Conservation (phyloP, 2,329 filamentous ascomycete species). For the Colletotrichum caudatum region DNA sequence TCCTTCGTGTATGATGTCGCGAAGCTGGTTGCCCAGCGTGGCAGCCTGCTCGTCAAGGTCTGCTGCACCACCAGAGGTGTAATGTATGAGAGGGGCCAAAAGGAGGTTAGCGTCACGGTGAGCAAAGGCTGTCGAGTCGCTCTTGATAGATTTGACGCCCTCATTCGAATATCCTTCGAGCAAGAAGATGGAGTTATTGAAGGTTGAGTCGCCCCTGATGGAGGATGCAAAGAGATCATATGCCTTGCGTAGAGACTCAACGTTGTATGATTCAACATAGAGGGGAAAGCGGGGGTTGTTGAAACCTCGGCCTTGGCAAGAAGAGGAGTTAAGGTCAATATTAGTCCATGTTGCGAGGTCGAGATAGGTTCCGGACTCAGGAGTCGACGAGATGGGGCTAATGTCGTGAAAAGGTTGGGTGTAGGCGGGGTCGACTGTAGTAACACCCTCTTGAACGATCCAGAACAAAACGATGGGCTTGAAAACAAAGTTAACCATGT, state of each 20-base stretch:
- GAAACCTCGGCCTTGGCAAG: conserved; percentile 57
- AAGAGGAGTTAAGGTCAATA: conserved; percentile 51
- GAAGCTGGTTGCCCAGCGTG: conserved; percentile 53
- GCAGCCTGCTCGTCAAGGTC: conserved; percentile 51
- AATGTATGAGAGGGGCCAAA: conserved; percentile 53
- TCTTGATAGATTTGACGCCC: conserved; percentile 55
- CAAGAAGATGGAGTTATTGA: conserved; percentile 61
- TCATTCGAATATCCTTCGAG: conserved; percentile 66
- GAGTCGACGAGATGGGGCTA: conserved; percentile 51
- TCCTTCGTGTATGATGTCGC: conserved; percentile 52
- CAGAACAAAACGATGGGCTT: conserved; percentile 57
- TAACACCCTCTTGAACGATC: conserved; percentile 58
- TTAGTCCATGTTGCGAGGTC: conserved; percentile 60
- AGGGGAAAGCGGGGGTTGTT: conserved; percentile 59
- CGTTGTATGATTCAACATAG: conserved; percentile 55
- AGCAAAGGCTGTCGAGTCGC: conserved; percentile 57
- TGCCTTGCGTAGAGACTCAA: conserved; percentile 45
- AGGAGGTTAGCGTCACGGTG: conserved; percentile 60
- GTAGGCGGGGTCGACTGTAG: conserved; percentile 54
- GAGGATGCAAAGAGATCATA: conserved; percentile 51
- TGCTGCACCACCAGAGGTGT: conserved; percentile 48
- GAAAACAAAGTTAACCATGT: background rate
- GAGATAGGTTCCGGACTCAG: conserved; percentile 55
- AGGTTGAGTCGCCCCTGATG: conserved; percentile 39
- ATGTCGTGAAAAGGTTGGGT: conserved; percentile 58